Evolutionary conservation across 2,329 filamentous ascomycete species (phyloP).

Genomic region (Juglanconis oblonga): DNA sequence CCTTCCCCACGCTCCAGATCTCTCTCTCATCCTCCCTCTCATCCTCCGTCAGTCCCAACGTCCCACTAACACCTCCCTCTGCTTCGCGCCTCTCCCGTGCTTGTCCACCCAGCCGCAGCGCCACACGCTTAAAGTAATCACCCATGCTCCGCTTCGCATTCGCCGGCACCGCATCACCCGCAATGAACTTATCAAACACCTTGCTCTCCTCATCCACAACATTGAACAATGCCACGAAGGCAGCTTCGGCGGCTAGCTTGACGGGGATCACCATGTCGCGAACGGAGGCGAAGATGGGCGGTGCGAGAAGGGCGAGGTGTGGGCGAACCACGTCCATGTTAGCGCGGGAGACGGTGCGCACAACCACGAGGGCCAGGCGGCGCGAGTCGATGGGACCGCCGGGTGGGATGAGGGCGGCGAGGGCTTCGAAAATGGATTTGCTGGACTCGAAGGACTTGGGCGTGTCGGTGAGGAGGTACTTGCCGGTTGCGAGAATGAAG

Average conservation of each 20-base stretch:
- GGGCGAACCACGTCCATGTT: slow-evolving; percentile 79
- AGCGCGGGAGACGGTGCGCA: slow-evolving; percentile 78
- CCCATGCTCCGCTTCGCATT: slow-evolving; percentile 84
- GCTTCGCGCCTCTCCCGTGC: slow-evolving; percentile 87
- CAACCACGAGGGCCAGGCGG: slow-evolving; percentile 79
- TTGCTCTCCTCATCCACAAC: slow-evolving; percentile 83
- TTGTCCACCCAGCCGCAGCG: slow-evolving; percentile 78
- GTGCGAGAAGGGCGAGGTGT: slow-evolving; percentile 75
- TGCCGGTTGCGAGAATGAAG: slow-evolving; percentile 83
- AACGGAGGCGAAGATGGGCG: slow-evolving; percentile 83
- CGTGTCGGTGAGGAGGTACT: slow-evolving; percentile 73
- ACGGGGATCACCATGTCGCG: slow-evolving; percentile 91
- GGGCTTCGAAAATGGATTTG: slow-evolving; percentile 75
- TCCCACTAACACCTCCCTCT: slow-evolving; percentile 80
- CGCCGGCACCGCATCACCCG: slow-evolving; percentile 63
- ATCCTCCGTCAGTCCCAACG: slow-evolving; percentile 78
- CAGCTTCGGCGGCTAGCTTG: slow-evolving; percentile 91
- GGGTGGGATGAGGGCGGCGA: slow-evolving; percentile 73
- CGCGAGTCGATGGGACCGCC: slow-evolving; percentile 79
- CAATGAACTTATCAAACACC: slow-evolving; percentile 89
- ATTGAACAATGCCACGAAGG: slow-evolving; percentile 85
- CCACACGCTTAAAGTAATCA: slow-evolving; percentile 96
- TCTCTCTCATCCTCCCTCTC: slow-evolving; percentile 93
- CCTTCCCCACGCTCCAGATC: slow-evolving; percentile 90
- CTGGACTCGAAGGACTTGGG: slow-evolving; percentile 70